Percentiles rank a stretch among this genome's conserved stretches.
phyloP scores from a whole-genome alignment of 805 yeast species.

The Metschnikowia lochheadii region DNA sequence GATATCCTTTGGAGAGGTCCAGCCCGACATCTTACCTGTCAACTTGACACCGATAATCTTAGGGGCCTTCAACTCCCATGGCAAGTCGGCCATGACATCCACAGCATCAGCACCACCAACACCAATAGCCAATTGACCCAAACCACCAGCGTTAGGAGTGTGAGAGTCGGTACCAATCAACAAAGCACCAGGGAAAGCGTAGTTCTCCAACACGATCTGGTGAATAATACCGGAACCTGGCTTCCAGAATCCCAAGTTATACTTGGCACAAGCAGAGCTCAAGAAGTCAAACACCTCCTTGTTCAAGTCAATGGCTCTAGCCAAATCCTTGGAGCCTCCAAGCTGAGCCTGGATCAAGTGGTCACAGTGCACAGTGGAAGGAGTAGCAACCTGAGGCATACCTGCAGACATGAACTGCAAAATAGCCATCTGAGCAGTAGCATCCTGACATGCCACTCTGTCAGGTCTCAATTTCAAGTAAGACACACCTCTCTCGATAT shows the following conservation, averaged over 20 bases:
- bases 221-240: slow-evolving; percentile 98
- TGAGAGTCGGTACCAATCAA: slow-evolving; percentile 97
- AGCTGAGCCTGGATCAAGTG: slow-evolving; percentile 94
- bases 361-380: slow-evolving; percentile 96
- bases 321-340: slow-evolving; percentile 83
- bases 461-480: slow-evolving; percentile 95
- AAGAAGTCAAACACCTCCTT: slow-evolving; percentile 93
- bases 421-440: slow-evolving; percentile 97
- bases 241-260: slow-evolving; percentile 97
- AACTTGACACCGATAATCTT: slow-evolving; percentile 91
- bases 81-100: slow-evolving; percentile 87
- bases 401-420: slow-evolving; percentile 96
- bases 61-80: slow-evolving; percentile 99
- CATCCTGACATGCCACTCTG: slow-evolving; percentile 98
- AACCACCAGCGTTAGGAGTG: slow-evolving; percentile 98
- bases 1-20: slow-evolving; percentile 97
- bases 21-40: slow-evolving; percentile 86
- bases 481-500: slow-evolving; percentile 79
- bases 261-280: slow-evolving; percentile 85
- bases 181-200: slow-evolving; percentile 95
- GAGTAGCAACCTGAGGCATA: slow-evolving; percentile 85
- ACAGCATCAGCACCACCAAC: slow-evolving; percentile 99
- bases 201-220: slow-evolving; percentile 94
- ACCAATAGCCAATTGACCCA: slow-evolving; percentile 97
- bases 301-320: slow-evolving; percentile 82